Evolutionary conservation across 495 filamentous ascomycete species (phyloP).

Genomic region (Tirmania nivea): DNA sequence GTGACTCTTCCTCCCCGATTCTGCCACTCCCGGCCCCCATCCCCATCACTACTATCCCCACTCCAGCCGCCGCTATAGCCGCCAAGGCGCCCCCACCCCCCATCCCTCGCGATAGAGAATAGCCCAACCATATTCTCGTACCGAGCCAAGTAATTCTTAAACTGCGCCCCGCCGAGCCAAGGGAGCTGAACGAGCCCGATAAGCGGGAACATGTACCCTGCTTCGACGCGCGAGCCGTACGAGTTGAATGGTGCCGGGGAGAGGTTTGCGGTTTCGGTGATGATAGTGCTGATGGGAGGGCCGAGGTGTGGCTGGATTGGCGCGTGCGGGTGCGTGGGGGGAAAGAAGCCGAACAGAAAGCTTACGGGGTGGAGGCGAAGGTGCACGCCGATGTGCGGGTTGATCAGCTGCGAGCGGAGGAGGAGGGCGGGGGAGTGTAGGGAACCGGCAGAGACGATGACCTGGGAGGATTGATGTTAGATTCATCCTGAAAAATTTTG

Average conservation of each 20-base stretch:
- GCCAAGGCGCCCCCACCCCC: neutral
- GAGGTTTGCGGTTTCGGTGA: conserved; percentile 58
- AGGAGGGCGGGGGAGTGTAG: conserved; percentile 58
- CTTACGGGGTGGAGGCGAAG: conserved; percentile 61
- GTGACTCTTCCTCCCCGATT: conserved; percentile 51
- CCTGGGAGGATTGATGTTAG: neutral
- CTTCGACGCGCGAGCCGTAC: conserved; percentile 67
- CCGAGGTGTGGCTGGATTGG: conserved; percentile 18
- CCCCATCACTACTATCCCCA: neutral
- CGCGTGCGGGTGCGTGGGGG: conserved; percentile 5
- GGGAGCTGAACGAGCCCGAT: conserved; percentile 33
- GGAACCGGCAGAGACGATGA: conserved; percentile 52
- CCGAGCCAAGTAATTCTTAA: neutral
- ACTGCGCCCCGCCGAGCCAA: neutral
- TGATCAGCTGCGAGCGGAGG: conserved; percentile 34
- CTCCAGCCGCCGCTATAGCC: neutral
- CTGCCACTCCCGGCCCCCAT: conserved; percentile 39
- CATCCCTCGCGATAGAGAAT: conserved; percentile 22
- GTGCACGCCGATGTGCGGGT: conserved; percentile 64
- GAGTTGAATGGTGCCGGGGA: conserved; percentile 37
- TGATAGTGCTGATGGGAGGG: conserved; percentile 50
- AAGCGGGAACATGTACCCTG: conserved; percentile 38
- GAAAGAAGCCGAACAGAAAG: conserved; percentile 37
- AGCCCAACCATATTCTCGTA: conserved; percentile 31
- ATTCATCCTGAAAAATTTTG: no score